Evolutionary conservation across 2,329 filamentous ascomycete species (phyloP), one percentile per base, ranked within the genome.

Genomic region (Hypoxylon sp.): DNA sequence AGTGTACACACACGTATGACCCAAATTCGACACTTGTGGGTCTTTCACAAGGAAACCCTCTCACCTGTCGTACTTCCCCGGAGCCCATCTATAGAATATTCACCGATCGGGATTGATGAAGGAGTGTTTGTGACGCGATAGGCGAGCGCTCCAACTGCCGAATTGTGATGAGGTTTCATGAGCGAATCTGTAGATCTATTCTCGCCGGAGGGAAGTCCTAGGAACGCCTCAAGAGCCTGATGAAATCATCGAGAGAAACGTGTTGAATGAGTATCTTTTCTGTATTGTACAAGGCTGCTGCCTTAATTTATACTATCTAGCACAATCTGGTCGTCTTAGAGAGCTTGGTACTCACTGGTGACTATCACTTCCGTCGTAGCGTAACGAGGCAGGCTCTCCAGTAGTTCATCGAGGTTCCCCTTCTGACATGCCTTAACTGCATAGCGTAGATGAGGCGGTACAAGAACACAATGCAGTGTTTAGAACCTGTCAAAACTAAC

Each of bases 401-500:
- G 24, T 44, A 29, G 44, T 42, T 54, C 42, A 44, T 50, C 53
- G 24, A 44, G 37, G 29, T 53, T 50, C 61, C 22, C 42, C 22
- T 60, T 31, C 5, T 26, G 26, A 11, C 10, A 51, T 65, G 37
- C 55, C 42, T 58, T 35, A 35, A 53, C 54, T 46, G 14, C 46
- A 5, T 52, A 53, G 69, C 50, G 54, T 60, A 59, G 46, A 57
- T 60, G 61, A 58, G 47, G 66, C 57, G 44, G 39, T 58, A 71
- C 69, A 63, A 60, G 63, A 59, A 61, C 55, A 58, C 35, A 54
- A 65, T 55, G 67, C 46, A 9, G 66, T 64, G 64, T 69, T 67
- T 65, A 29, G 60, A 66, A 73, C 63, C 66, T 71, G 69, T 70
- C 70, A 74, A 74, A 71, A 67, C 62, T 66, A 72, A 69, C 63